Evolutionary conservation across 129 eudicot genomes (phyloP).

Genomic region (Pittosporum tobira): DNA sequence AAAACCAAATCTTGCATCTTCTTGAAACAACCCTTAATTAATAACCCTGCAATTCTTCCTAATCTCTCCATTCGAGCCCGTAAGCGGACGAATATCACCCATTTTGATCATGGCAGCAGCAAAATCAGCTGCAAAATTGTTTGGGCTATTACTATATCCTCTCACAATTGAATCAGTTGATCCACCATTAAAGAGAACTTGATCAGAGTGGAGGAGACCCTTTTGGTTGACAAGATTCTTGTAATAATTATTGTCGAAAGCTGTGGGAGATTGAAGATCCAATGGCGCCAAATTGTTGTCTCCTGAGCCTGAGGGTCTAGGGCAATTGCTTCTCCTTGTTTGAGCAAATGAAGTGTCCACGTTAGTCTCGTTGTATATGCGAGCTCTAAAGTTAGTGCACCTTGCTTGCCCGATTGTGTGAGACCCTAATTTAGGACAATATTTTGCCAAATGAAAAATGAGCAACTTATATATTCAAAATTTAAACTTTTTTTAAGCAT

Average conservation of each 20-base stretch:
- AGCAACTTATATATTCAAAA: not conserved
- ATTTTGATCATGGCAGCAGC: slow-evolving; percentile 64
- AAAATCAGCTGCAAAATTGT: slow-evolving; percentile 28
- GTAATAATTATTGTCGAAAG: slow-evolving; percentile 1
- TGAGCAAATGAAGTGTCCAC: slow-evolving; percentile 8
- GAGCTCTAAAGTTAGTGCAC: slow-evolving; percentile 8
- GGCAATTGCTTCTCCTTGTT: not conserved
- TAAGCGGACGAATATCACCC: slow-evolving; percentile 52
- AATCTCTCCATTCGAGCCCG: slow-evolving; percentile 51
- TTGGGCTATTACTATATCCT: not conserved
- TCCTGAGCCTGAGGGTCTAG: slow-evolving; percentile 1
- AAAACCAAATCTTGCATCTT: too few relatives aligned
- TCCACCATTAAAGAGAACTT: not conserved
- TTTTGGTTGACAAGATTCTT: slow-evolving; percentile 1
- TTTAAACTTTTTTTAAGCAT: too few relatives aligned
- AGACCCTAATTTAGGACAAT: not conserved
- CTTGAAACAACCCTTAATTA: slow-evolving; percentile 6
- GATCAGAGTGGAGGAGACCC: slow-evolving; percentile 9
- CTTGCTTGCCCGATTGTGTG: slow-evolving; percentile 11
- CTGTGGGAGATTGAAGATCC: not conserved
- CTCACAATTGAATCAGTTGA: slow-evolving; percentile 2
- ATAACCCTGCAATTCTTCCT: slow-evolving; percentile 49
- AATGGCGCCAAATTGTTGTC: slow-evolving; percentile 9
- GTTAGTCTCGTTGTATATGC: slow-evolving; percentile 7
- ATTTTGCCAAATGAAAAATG: not conserved